Evolutionary conservation across 208 protist species (phyloP).

Genomic region (Acanthamoeba polyphaga): DNA sequence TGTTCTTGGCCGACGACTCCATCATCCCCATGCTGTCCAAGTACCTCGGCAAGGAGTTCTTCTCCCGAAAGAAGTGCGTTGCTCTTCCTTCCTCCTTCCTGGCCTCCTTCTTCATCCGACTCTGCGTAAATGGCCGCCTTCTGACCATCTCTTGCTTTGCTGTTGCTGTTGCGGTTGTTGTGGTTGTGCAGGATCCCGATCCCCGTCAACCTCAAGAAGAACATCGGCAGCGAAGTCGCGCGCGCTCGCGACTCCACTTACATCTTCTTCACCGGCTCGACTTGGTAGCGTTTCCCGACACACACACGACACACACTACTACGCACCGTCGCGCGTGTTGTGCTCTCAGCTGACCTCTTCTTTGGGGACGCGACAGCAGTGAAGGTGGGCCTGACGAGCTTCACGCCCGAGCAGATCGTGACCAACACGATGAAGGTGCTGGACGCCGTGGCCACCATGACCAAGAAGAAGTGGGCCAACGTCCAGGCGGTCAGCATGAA

Average conservation of each 20-base stretch:
- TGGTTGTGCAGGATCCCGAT: slow-evolving; percentile 45
- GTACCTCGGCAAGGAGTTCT: slow-evolving; percentile 84
- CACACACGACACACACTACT: too few species aligned
- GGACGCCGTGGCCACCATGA: slow-evolving; percentile 45
- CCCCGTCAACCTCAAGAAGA: slow-evolving; percentile 68
- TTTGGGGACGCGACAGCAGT: neutral
- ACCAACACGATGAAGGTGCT: slow-evolving; percentile 77
- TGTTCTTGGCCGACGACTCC: slow-evolving; percentile 89
- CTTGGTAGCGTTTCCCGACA: slow-evolving; percentile 17
- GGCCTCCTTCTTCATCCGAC: neutral
- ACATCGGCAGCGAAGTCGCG: neutral
- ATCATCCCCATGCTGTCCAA: slow-evolving; percentile 84
- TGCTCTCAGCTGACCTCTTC: too few species aligned
- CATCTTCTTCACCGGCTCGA: slow-evolving; percentile 46
- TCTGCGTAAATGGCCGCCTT: too few species aligned
- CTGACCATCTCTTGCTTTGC: too few species aligned
- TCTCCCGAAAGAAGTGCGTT: slow-evolving; percentile 80
- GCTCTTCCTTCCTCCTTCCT: neutral
- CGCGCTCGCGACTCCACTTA: slow-evolving; percentile 62
- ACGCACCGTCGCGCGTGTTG: too few species aligned
- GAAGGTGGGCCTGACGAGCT: slow-evolving; percentile 14
- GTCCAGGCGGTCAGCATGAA: slow-evolving; percentile 83
- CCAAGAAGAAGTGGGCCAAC: slow-evolving; percentile 78
- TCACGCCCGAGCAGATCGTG: slow-evolving; percentile 51
- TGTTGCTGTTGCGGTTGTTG: neutral